Evolutionary conservation across 129 eudicot species (phyloP).

Genomic region (Pulicaria dysenterica): DNA sequence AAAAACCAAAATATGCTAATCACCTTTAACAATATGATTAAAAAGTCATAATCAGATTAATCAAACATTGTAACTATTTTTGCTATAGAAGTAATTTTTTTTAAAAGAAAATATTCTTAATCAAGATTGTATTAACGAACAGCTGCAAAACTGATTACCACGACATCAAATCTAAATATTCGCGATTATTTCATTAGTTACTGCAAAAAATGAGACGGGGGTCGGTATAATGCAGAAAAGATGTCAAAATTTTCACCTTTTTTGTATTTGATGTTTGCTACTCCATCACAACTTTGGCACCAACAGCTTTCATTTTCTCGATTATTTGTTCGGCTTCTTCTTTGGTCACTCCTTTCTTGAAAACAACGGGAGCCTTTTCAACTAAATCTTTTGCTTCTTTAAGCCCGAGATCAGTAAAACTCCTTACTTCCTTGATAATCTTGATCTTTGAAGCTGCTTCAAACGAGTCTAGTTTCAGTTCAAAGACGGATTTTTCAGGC

Average conservation of each 20-base stretch:
- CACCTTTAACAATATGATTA: too few species aligned
- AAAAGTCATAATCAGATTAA: too few species aligned
- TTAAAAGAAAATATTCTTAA: too few species aligned
- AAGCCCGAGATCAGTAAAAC: constrained; percentile 76
- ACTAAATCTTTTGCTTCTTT: constrained; percentile 94
- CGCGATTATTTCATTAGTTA: neutral
- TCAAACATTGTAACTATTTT: too few species aligned
- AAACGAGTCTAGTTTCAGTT: constrained; percentile 69
- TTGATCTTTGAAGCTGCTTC: constrained; percentile 82
- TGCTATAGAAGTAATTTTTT: too few species aligned
- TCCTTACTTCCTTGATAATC: constrained; percentile 79
- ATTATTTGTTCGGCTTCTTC: constrained; percentile 83
- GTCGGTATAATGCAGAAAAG: constrained; percentile 16
- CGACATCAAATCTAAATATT: neutral
- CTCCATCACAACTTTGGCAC: constrained; percentile 88
- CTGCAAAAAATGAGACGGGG: constrained; percentile 22
- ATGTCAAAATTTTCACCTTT: constrained; percentile 14
- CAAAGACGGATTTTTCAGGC: constrained; percentile 79
- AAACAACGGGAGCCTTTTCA: constrained; percentile 73
- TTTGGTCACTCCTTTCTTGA: constrained; percentile 78
- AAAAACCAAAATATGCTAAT: too few species aligned
- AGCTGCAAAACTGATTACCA: too few species aligned
- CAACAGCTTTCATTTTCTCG: constrained; percentile 85
- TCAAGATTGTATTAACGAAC: too few species aligned
- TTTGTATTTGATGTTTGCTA: constrained; percentile 13